Percentiles rank a stretch among this genome's conserved stretches.
Evolutionary conservation across 2,329 filamentous ascomycete species (phyloP).

Genomic region (Pseudogymnoascus sp.): DNA sequence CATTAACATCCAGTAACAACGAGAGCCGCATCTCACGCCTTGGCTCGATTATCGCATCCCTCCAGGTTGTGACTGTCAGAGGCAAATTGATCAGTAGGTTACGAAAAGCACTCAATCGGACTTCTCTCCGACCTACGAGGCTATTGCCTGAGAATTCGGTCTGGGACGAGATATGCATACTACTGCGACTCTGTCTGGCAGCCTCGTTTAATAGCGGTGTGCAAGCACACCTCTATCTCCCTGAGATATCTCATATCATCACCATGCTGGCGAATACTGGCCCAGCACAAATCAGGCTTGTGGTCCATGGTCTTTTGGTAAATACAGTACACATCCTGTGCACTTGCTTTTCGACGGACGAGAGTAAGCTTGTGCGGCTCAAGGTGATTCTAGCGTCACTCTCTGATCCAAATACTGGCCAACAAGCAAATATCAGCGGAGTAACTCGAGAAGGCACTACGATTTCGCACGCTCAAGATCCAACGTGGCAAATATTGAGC

Average conservation of each 20-base stretch:
- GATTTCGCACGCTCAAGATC: conserved; percentile 30
- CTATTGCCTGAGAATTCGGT: conserved; percentile 59
- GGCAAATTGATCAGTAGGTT: conserved; percentile 59
- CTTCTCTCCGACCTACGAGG: conserved; percentile 58
- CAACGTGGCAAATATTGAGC: conserved; percentile 34
- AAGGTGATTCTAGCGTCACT: conserved; percentile 49
- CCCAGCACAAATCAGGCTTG: conserved; percentile 45
- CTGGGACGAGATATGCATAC: conserved; percentile 62
- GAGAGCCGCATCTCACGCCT: conserved; percentile 51
- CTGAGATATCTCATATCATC: conserved; percentile 63
- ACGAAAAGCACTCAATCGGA: conserved; percentile 59
- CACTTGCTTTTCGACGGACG: conserved; percentile 57
- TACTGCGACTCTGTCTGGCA: conserved; percentile 58
- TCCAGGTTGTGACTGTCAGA: conserved; percentile 58
- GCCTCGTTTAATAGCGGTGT: conserved; percentile 61
- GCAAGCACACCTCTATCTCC: conserved; percentile 60
- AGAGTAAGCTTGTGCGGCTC: conserved; percentile 39
- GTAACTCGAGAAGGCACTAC: conserved; percentile 43
- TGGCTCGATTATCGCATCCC: conserved; percentile 54
- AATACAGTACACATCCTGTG: conserved; percentile 63
- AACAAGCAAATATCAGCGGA: conserved; percentile 42
- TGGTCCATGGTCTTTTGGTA: conserved; percentile 56
- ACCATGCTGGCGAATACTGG: conserved; percentile 65
- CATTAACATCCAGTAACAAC: conserved; percentile 45
- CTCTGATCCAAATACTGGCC: conserved; percentile 51